These are phyloP conservation scores for Sporothrix pseudoabietina DNA, from an alignment of 2,329 filamentous ascomycete genomes.

Conservation along the genomic window DNA sequence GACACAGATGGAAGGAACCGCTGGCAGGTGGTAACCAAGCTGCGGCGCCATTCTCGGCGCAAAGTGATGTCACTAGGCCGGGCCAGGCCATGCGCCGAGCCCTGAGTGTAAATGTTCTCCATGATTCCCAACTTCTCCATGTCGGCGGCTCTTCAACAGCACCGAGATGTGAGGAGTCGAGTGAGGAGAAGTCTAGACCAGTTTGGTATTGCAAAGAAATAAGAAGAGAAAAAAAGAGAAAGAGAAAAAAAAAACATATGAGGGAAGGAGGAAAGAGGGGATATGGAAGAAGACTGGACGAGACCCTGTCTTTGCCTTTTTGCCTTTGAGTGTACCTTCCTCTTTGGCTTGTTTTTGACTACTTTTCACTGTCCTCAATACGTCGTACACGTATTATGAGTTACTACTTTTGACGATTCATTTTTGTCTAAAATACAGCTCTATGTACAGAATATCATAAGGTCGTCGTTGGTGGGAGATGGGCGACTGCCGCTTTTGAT, in stretches of 20 bases:
- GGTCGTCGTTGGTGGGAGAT: background rate
- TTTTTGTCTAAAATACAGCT: background rate
- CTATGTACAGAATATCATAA: constrained; percentile 5
- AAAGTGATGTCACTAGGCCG: constrained; percentile 24
- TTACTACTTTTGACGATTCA: background rate
- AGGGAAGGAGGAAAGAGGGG: background rate
- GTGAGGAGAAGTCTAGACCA: constrained; percentile 14
- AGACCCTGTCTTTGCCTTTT: background rate
- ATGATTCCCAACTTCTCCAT: background rate
- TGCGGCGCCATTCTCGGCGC: constrained; percentile 21
- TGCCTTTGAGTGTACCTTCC: background rate
- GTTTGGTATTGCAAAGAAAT: background rate
- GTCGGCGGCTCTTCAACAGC: background rate
- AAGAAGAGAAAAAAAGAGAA: background rate
- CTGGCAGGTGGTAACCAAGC: background rate
- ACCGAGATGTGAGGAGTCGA: constrained; percentile 1
- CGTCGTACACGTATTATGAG: too few species aligned
- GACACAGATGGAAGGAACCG: background rate
- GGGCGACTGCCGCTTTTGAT: too few species aligned
- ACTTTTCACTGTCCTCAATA: background rate
- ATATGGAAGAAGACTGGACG: background rate
- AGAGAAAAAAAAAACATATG: background rate
- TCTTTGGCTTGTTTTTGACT: background rate
- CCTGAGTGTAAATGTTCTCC: background rate
- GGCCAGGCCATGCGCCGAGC: constrained; percentile 13